Evolutionary conservation across 2,329 filamentous ascomycete species (phyloP).

Genomic region (Mycocentrospora acerina): DNA sequence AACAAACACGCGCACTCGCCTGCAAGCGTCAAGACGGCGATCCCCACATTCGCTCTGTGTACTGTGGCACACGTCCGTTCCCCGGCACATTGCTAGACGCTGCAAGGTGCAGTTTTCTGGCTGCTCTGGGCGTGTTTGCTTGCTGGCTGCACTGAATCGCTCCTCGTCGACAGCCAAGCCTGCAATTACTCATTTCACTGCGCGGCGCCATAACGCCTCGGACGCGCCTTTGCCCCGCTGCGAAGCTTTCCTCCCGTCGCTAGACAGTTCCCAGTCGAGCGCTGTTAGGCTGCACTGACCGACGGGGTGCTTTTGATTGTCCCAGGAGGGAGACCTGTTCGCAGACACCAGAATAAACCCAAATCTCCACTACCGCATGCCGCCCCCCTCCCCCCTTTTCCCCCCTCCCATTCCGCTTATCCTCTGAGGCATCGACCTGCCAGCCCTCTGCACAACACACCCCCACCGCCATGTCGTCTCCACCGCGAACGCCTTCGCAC

Average conservation of each 20-base stretch:
- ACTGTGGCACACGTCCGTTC: no score
- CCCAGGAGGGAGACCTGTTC: no score
- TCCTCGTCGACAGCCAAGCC: no score
- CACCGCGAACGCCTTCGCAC: constrained; percentile 45
- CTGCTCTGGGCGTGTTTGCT: not conserved
- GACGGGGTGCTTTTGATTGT: constrained; percentile 1
- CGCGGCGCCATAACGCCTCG: no score
- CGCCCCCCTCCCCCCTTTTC: not conserved
- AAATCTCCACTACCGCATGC: no score
- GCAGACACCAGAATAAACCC: no score
- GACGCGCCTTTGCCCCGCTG: constrained; percentile 16
- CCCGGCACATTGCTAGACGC: constrained; percentile 13
- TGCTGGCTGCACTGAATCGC: no score
- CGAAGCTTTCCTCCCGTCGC: constrained; percentile 5
- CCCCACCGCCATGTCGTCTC: constrained; percentile 40
- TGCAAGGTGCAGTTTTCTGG: constrained; percentile 12
- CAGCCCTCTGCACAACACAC: constrained; percentile 6
- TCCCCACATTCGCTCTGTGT: no score
- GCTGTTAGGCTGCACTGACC: not conserved
- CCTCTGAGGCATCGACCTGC: not conserved
- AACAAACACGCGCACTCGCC: no score
- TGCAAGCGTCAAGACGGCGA: no score
- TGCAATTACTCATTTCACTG: no score
- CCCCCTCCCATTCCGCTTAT: not conserved
- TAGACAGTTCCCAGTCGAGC: not conserved